A percentile compares a stretch with the other conserved stretches of the same genome.
phyloP scores from a whole-genome alignment of 192 early-diverging fungal species.

The Coemansia sp. region DNA sequence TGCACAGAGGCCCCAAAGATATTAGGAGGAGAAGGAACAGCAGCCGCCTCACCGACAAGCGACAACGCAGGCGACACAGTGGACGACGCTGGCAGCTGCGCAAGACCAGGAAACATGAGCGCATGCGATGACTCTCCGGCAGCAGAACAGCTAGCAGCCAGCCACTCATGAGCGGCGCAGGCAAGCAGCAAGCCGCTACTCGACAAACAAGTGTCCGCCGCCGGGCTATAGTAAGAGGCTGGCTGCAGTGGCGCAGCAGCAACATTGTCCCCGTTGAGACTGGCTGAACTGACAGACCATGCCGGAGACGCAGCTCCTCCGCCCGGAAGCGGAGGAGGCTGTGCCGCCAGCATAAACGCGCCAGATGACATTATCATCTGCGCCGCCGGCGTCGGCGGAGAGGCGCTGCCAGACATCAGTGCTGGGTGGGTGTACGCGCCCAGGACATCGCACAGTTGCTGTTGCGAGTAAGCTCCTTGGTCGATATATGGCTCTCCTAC shows the following conservation, averaged over 20 bases:
- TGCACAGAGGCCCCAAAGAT: too few species aligned
- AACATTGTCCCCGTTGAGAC: slow-evolving; percentile 22
- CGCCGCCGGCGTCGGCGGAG: background rate
- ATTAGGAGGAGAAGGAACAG: too few species aligned
- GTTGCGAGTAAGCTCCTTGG: background rate
- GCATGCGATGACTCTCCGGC: background rate
- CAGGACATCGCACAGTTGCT: background rate
- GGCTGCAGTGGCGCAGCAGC: slow-evolving; percentile 14
- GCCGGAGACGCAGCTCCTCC: slow-evolving; percentile 25
- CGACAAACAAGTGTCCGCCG: background rate
- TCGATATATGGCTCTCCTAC: slow-evolving; percentile 9
- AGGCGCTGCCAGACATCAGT: background rate
- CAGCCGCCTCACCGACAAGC: background rate
- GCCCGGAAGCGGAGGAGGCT: background rate
- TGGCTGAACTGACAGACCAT: slow-evolving; percentile 38
- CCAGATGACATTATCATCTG: background rate
- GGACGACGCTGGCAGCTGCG: background rate
- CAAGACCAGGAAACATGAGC: slow-evolving; percentile 19
- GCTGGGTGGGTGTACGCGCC: background rate
- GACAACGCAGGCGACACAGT: background rate
- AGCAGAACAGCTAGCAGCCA: background rate
- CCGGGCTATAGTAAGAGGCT: background rate
- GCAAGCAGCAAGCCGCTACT: background rate
- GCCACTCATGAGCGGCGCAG: slow-evolving; percentile 12
- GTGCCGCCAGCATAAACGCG: background rate